These are phyloP conservation scores for Phytophthora sojae DNA, from an alignment of 352 stramenopile genomes.

Conservation along the genomic window DNA sequence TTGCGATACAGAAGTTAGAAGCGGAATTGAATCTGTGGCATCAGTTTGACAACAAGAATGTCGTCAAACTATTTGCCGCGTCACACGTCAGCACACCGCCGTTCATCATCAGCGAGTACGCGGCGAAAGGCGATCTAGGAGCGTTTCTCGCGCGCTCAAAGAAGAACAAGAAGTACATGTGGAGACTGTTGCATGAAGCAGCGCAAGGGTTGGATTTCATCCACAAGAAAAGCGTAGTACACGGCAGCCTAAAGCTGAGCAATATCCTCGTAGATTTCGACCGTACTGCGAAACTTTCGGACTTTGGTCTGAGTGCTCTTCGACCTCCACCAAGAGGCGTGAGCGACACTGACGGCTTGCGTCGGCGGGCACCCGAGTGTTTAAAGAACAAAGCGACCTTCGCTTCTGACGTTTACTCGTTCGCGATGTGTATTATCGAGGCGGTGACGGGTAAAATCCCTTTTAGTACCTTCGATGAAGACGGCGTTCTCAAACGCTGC, in stretches of 20 bases:
- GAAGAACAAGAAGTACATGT: neutral
- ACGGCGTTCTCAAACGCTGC: neutral
- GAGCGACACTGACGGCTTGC: neutral
- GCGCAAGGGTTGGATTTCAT: neutral
- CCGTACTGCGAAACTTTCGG: neutral
- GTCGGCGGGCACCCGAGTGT: neutral
- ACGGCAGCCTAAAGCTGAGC: neutral
- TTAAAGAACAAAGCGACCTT: neutral
- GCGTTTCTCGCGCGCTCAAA: neutral
- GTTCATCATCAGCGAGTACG: neutral
- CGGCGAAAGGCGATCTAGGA: neutral
- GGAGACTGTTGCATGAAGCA: neutral
- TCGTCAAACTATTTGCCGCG: neutral
- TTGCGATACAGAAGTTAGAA: neutral
- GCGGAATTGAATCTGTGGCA: slow-evolving; percentile 3
- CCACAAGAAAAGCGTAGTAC: neutral
- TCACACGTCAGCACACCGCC: neutral
- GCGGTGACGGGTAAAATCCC: neutral
- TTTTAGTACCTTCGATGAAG: neutral
- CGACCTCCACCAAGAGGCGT: neutral
- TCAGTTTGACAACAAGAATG: neutral
- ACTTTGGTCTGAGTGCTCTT: neutral
- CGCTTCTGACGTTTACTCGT: neutral
- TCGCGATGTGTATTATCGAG: slow-evolving; percentile 1
- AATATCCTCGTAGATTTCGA: neutral